Conservation (phyloP, 495 filamentous ascomycete genomes). For the Entonaema liquescens region DNA sequence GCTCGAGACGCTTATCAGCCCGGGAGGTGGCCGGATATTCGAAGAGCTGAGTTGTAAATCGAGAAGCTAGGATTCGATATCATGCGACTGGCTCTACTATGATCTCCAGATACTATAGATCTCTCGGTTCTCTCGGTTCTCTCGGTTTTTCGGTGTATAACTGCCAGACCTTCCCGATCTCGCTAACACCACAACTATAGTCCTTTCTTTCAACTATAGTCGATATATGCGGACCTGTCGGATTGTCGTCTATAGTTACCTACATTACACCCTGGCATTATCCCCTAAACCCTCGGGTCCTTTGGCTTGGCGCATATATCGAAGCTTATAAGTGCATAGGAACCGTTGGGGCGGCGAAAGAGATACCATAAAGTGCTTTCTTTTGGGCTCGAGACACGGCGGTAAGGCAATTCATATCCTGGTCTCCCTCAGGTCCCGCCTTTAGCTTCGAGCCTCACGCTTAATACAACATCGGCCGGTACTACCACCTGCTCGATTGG, state of each 20-base stretch:
- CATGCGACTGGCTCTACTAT: constrained; percentile 22
- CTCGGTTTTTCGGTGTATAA: constrained; percentile 15
- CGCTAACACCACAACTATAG: constrained; percentile 17
- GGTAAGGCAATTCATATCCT: constrained; percentile 26
- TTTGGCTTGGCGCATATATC: constrained; percentile 22
- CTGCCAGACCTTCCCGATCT: constrained; percentile 34
- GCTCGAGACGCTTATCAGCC: constrained; percentile 33
- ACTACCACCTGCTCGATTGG: constrained; percentile 37
- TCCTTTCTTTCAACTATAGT: constrained; percentile 11
- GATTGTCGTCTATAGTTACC: constrained; percentile 25
- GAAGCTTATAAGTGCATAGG: constrained; percentile 19
- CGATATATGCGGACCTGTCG: constrained; percentile 22
- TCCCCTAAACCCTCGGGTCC: constrained; percentile 18
- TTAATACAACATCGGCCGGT: constrained; percentile 30
- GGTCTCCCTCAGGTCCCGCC: constrained; percentile 19
- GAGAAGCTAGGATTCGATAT: constrained; percentile 11
- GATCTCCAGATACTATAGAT: constrained; percentile 10
- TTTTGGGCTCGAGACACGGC: constrained; percentile 13
- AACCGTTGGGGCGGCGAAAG: constrained; percentile 22
- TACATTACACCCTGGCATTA: constrained; percentile 18
- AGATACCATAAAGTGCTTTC: constrained; percentile 12
- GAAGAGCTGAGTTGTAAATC: constrained; percentile 37
- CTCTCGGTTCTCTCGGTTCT: too few relatives aligned
- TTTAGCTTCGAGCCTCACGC: constrained; percentile 35
- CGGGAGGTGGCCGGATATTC: constrained; percentile 28